phyloP scores from a whole-genome alignment of 345 rosid species.

The Erucastrum elatum region DNA sequence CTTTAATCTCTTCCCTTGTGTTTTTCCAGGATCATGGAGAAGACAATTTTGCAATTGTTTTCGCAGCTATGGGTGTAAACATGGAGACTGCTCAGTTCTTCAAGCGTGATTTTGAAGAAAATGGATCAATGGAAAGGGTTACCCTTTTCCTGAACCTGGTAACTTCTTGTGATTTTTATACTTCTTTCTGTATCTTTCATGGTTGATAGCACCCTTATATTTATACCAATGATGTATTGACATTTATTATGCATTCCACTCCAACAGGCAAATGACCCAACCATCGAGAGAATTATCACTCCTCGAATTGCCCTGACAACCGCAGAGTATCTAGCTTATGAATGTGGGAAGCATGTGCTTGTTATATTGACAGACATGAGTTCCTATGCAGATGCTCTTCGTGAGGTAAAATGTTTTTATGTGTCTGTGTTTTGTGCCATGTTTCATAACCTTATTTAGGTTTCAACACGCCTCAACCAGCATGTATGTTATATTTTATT shows the following conservation, averaged over 20 bases:
- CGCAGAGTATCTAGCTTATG: conserved; percentile 97
- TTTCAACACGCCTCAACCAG: not conserved
- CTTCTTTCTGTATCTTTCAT: not conserved
- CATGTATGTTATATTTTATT: not conserved
- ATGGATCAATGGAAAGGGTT: conserved; percentile 99
- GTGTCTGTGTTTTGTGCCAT: not conserved
- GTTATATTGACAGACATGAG: conserved; percentile 99
- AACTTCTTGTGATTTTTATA: not conserved
- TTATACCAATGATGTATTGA: not conserved
- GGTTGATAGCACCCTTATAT: not conserved
- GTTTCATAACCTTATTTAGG: not conserved
- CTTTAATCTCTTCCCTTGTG: not conserved
- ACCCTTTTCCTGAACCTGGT: conserved; percentile 86
- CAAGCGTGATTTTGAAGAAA: conserved; percentile 99
- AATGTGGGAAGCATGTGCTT: conserved; percentile 74
- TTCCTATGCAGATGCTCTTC: conserved; percentile 99
- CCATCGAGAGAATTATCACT: conserved; percentile 95
- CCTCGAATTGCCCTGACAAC: conserved; percentile 99
- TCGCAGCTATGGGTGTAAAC: conserved; percentile 99
- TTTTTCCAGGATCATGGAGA: conserved; percentile 71
- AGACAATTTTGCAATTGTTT: conserved; percentile 98
- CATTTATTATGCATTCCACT: conserved; percentile 10
- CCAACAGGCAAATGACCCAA: conserved; percentile 95
- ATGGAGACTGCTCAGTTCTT: conserved; percentile 99
- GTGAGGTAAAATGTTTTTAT: conserved; percentile 61